phyloP scores from a whole-genome alignment of 345 rosid genomes.

The Gossypium raimondii region DNA sequence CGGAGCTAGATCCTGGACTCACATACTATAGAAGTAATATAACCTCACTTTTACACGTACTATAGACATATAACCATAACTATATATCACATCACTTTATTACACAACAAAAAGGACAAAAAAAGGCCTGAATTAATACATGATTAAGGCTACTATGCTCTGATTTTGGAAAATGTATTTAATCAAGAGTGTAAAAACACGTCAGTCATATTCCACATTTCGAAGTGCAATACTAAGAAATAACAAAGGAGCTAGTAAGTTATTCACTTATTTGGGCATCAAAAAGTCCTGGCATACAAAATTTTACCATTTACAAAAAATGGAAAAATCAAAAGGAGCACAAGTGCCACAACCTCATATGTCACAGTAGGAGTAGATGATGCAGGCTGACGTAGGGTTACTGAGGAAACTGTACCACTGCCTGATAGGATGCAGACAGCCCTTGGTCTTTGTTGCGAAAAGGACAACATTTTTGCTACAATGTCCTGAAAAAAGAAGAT shows the following conservation, averaged over 20 bases:
- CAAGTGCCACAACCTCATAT: constrained; percentile 62
- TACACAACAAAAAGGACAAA: neutral
- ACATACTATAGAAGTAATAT: neutral
- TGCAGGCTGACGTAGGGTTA: constrained; percentile 79
- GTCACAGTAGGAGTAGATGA: constrained; percentile 51
- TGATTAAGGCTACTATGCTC: neutral
- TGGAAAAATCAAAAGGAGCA: neutral
- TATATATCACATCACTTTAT: neutral
- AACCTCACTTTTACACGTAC: neutral
- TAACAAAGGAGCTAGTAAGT: neutral
- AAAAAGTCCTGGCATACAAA: neutral
- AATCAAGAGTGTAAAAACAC: neutral
- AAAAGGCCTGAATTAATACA: neutral
- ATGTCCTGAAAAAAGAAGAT: constrained; percentile 53
- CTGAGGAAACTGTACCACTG: constrained; percentile 79
- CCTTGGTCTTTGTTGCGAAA: constrained; percentile 88
- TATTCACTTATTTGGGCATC: neutral
- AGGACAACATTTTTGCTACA: constrained; percentile 67
- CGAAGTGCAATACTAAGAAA: neutral
- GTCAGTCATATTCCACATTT: neutral
- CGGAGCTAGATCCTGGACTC: neutral
- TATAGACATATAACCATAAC: neutral
- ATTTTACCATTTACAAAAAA: neutral
- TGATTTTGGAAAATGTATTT: neutral
- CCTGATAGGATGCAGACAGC: constrained; percentile 92